phyloP scores from a whole-genome alignment of 768 basidiomycete genomes.

The Leccinum pellstonianum region DNA sequence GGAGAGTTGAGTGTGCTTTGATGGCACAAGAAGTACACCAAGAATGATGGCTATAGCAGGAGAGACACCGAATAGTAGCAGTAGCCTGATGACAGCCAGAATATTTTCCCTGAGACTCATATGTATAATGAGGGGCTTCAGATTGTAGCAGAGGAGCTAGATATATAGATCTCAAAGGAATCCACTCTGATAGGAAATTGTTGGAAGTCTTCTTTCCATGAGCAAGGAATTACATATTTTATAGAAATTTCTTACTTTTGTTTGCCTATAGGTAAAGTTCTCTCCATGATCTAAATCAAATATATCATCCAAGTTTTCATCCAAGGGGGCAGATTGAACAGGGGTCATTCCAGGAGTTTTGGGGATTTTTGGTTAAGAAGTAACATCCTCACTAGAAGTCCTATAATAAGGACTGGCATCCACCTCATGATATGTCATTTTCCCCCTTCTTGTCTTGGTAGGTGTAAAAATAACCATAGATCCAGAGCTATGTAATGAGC shows the following conservation, averaged over 20 bases:
- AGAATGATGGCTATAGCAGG: background rate
- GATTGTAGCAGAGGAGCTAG: background rate
- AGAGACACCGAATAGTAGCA: background rate
- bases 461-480: background rate
- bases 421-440: background rate
- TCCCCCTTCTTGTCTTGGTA: background rate
- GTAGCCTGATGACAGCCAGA: background rate
- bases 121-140: background rate
- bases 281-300: too few relatives aligned
- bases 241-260: background rate
- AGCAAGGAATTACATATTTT: too few relatives aligned
- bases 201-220: background rate
- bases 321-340: background rate
- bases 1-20: background rate
- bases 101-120: background rate
- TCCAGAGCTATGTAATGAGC: background rate
- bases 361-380: background rate
- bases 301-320: background rate
- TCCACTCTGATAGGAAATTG: background rate
- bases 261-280: background rate
- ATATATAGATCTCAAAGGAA: background rate
- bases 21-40: background rate
- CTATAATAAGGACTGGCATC: background rate
- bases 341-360: background rate
- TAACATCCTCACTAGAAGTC: background rate